Evolutionary conservation across 148 eudicot genomes (phyloP).

Genomic region (Rhododendron mucronatum): DNA sequence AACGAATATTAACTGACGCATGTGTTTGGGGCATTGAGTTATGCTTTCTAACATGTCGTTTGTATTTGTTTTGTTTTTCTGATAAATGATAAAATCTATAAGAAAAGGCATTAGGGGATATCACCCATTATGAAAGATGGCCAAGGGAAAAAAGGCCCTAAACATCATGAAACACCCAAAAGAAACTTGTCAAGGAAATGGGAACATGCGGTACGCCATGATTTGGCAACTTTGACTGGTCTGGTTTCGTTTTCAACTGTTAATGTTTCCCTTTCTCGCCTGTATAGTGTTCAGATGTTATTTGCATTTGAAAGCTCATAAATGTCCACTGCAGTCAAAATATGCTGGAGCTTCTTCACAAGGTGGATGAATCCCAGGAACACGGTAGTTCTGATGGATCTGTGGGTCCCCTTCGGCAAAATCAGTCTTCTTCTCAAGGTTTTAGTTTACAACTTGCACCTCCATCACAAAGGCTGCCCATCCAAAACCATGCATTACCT

Average conservation of each 20-base stretch:
- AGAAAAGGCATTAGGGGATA: neutral
- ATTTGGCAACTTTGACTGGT: neutral
- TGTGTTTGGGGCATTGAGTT: neutral
- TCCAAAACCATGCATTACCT: constrained; percentile 31
- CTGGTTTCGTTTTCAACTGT: neutral
- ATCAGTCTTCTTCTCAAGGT: constrained; percentile 64
- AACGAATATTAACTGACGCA: neutral
- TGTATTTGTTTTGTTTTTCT: neutral
- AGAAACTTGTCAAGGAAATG: neutral
- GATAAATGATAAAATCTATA: neutral
- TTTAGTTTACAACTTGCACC: constrained; percentile 87
- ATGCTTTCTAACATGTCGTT: neutral
- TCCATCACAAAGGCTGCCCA: constrained; percentile 54
- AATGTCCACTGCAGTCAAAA: constrained; percentile 53
- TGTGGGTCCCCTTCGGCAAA: constrained; percentile 39
- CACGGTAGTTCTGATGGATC: constrained; percentile 38
- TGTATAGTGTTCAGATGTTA: neutral
- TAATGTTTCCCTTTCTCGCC: neutral
- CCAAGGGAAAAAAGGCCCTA: neutral
- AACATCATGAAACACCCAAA: neutral
- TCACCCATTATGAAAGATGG: neutral
- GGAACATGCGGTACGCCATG: neutral
- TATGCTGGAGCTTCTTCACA: constrained; percentile 83
- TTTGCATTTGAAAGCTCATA: neutral
- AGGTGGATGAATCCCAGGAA: constrained; percentile 77